A percentile compares a stretch with the other conserved stretches of the same genome.
phyloP scores from a whole-genome alignment of 768 basidiomycete genomes.

The Tephrocybe sp. region DNA sequence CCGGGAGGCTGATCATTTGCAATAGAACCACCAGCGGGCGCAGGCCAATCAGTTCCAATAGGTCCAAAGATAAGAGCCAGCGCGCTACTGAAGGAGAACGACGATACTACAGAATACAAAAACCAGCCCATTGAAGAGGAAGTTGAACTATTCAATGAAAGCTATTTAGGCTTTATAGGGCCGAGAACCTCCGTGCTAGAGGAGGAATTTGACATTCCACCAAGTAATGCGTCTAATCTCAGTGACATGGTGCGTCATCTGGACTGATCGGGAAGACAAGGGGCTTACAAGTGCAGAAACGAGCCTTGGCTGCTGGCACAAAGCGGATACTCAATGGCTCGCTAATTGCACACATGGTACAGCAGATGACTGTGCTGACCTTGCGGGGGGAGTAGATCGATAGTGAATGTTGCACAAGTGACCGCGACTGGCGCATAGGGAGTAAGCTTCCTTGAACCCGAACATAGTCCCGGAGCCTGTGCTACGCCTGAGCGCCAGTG shows the following conservation, averaged over 20 bases:
- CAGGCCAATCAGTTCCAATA: slow-evolving; percentile 24
- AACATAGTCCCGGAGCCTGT: neutral
- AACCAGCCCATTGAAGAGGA: slow-evolving; percentile 16
- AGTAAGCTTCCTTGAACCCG: neutral
- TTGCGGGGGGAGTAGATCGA: no score
- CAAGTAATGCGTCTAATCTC: slow-evolving; percentile 1
- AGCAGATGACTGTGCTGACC: slow-evolving; percentile 5
- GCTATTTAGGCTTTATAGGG: slow-evolving; percentile 16
- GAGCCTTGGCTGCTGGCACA: neutral
- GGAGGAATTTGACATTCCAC: slow-evolving; percentile 3
- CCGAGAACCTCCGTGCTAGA: neutral
- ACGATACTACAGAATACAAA: slow-evolving; percentile 4
- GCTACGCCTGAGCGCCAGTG: neutral
- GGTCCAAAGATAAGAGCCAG: slow-evolving; percentile 23
- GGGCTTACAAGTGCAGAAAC: neutral
- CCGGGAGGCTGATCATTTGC: slow-evolving; percentile 28
- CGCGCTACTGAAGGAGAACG: slow-evolving; percentile 5
- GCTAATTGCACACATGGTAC: slow-evolving; percentile 3
- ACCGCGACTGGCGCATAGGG: neutral
- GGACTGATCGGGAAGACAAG: slow-evolving; percentile 5
- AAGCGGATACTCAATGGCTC: neutral
- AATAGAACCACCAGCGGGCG: slow-evolving; percentile 24
- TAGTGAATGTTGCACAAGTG: neutral
- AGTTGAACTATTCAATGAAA: neutral
- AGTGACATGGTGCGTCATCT: neutral